Base-by-base conservation (phyloP, 176 grass and related monocot genomes). In the Oryza punctata region DNA sequence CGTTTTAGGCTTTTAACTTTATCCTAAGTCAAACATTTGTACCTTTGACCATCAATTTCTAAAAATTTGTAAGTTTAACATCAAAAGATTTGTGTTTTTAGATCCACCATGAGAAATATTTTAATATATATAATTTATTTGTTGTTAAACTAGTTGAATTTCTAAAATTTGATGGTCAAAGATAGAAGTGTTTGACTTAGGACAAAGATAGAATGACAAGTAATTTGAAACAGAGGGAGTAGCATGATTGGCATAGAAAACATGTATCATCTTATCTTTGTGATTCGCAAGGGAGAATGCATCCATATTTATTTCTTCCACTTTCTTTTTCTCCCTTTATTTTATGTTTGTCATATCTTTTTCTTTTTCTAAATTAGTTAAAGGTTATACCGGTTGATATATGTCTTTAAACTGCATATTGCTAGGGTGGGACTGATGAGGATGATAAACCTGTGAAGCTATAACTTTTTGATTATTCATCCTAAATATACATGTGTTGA, bases 391-490 rank as follows among this genome's bases (percentile, higher is more conserved):
- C 47, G 54, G 26, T 63, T 65, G 27, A 52, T 73, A 16, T 65
- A 77, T 71, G 10, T 32, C 7, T 46, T 71, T 33, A 33, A 79
- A 60, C 18, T 47, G 14, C 70, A 89, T 80, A 33, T 69, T 68
- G n/a, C 23, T 69, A 72, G 25, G 18, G 65, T 79, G 29, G 37
- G 25, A 73, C 10, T 79, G 18, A 76, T 69, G 4, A 69, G 63
- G 61, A 41, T 85, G 28, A 54, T 33, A 72, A 70, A 71, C 64
- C 13, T 81, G 15, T 85, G 67, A 81, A 29, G 21, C 47, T 50
- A 16, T 65, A 10, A 12, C 6, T 66, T 86, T 45, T 72, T 73
- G 15, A 73, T 73, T 68, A 29, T 85, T 82, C 29, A 75, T 80
- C 63, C 54, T 82, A 78, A 78, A 86, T 67, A 46, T 29, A 32